These are phyloP conservation scores for Primulina tabacum DNA, from an alignment of 257 asterid genomes.

Conservation along the genomic window DNA sequence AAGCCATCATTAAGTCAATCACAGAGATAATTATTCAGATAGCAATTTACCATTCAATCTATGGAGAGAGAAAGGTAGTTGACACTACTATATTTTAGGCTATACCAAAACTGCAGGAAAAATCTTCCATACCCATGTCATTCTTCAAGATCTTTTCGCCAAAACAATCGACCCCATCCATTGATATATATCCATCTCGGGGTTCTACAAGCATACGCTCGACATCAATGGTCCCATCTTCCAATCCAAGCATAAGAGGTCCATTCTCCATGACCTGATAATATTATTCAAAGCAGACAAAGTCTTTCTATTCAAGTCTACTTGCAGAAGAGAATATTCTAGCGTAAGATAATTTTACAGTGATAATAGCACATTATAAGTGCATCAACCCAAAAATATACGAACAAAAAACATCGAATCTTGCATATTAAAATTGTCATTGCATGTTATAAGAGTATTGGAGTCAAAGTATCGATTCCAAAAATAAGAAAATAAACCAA, in stretches of 20 bases:
- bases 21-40: conserved; percentile 14
- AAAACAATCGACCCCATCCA: conserved; percentile 61
- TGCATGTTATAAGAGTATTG: too few relatives aligned
- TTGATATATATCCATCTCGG: conserved; percentile 54
- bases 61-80: background rate
- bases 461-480: background rate
- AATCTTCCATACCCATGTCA: conserved; percentile 45
- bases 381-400: background rate
- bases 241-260: conserved; percentile 25
- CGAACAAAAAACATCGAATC: background rate
- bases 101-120: conserved; percentile 58
- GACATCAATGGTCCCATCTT: conserved; percentile 34
- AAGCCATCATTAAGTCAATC: conserved; percentile 1
- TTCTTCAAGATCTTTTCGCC: conserved; percentile 51
- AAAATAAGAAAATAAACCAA: too few relatives aligned
- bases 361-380: background rate
- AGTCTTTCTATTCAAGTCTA: conserved; percentile 13
- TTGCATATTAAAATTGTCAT: background rate
- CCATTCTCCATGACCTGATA: conserved; percentile 31
- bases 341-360: conserved; percentile 5
- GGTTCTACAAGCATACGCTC: conserved; percentile 34
- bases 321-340: background rate
- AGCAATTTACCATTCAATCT: background rate
- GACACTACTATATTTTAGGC: conserved; percentile 23
- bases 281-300: conserved; percentile 3